Evolutionary conservation across 495 filamentous ascomycete species (phyloP).

Genomic region (Penicillium paradoxum): DNA sequence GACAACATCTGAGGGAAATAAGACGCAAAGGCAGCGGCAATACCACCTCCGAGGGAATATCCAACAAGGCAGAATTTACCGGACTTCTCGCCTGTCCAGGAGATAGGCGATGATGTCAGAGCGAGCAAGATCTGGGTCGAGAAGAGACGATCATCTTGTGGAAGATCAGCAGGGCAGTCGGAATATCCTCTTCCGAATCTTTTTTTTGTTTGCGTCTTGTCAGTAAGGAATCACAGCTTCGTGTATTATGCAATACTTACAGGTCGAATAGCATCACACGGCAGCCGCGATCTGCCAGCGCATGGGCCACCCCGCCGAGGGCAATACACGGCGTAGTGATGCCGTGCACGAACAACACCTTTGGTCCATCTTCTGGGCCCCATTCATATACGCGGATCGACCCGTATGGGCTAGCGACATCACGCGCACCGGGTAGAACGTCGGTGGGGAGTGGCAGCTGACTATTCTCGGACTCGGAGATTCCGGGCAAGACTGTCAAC

Average conservation of each 20-base stretch:
- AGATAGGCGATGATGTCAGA: slow-evolving; percentile 61
- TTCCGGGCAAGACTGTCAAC: slow-evolving; percentile 37
- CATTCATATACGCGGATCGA: slow-evolving; percentile 82
- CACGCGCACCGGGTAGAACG: slow-evolving; percentile 66
- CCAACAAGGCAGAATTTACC: slow-evolving; percentile 67
- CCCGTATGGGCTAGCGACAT: slow-evolving; percentile 75
- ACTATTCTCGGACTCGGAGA: slow-evolving; percentile 44
- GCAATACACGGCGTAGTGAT: slow-evolving; percentile 80
- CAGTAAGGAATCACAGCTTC: not conserved
- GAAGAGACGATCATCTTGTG: slow-evolving; percentile 72
- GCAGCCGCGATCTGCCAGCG: slow-evolving; percentile 67
- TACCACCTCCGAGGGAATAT: slow-evolving; percentile 80
- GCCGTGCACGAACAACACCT: slow-evolving; percentile 79
- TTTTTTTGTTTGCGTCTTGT: not conserved
- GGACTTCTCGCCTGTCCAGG: slow-evolving; percentile 55
- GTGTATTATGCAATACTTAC: slow-evolving; percentile 21
- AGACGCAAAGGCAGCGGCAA: slow-evolving; percentile 67
- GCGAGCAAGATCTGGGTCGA: slow-evolving; percentile 67
- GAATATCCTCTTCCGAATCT: slow-evolving; percentile 79
- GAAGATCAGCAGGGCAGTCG: slow-evolving; percentile 59
- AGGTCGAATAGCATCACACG: slow-evolving; percentile 76
- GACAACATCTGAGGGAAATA: slow-evolving; percentile 63
- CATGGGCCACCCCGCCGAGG: slow-evolving; percentile 61
- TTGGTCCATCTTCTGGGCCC: slow-evolving; percentile 73
- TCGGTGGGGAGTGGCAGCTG: slow-evolving; percentile 67